Evolutionary conservation across 2,329 filamentous ascomycete genomes (phyloP).

Genomic region (Madurella fahalii): DNA sequence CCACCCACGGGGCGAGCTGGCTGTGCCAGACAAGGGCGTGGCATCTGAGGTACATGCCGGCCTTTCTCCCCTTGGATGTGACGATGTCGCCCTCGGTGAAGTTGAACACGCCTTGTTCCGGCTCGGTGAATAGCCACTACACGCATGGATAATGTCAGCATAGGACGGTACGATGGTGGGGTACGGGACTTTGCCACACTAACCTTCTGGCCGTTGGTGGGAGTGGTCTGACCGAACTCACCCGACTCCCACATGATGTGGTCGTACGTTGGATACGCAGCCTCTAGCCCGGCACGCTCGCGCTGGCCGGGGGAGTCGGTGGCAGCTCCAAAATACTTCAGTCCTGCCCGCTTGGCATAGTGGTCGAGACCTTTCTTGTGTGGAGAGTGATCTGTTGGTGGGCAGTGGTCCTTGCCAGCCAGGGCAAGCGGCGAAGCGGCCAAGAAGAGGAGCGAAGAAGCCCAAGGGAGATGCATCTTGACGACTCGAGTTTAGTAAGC

Average conservation of each 20-base stretch:
- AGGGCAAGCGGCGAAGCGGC: conserved; percentile 14
- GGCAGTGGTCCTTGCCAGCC: conserved; percentile 12
- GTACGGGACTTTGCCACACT: neutral
- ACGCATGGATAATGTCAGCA: neutral
- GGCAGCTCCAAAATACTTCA: conserved; percentile 59
- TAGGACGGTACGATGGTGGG: neutral
- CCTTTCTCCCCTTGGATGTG: conserved; percentile 39
- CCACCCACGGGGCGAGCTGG: conserved; percentile 50
- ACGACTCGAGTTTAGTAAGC: neutral
- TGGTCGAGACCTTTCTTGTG: conserved; percentile 20
- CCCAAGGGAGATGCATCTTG: conserved; percentile 21
- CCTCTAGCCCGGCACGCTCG: conserved; percentile 43
- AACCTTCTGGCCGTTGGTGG: conserved; percentile 53
- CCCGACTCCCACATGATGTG: conserved; percentile 48
- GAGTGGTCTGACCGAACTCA: conserved; percentile 60
- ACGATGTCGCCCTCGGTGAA: conserved; percentile 55
- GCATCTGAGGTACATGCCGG: conserved; percentile 50
- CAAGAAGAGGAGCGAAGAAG: conserved; percentile 18
- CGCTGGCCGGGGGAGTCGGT: conserved; percentile 48
- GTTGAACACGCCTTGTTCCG: conserved; percentile 54
- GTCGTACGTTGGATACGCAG: conserved; percentile 50
- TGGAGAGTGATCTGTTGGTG: too few species aligned
- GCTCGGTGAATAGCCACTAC: conserved; percentile 57
- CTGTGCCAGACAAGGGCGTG: conserved; percentile 50
- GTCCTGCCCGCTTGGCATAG: conserved; percentile 47